Percentiles rank a stretch among this genome's conserved stretches.
phyloP scores from a whole-genome alignment of 176 grass and related monocot genomes.

The Oryza meyeriana region DNA sequence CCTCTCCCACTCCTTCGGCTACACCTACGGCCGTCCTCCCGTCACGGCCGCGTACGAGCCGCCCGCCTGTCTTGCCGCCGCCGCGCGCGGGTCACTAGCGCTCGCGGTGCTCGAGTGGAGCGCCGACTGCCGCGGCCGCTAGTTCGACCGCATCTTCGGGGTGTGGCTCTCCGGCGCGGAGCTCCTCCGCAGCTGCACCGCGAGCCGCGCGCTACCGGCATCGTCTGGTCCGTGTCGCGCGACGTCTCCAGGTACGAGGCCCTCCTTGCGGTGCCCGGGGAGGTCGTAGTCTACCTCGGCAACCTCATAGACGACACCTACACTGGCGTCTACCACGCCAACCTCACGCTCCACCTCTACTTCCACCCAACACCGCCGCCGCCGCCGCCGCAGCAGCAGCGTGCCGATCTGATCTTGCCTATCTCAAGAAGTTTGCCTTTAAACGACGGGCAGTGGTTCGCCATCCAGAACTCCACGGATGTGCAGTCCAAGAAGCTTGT shows the following conservation, averaged over 20 bases:
- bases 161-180: constrained; percentile 84
- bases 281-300: constrained; percentile 50
- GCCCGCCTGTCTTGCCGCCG: constrained; percentile 35
- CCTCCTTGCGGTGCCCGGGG: constrained; percentile 28
- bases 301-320: constrained; percentile 56
- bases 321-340: constrained; percentile 65
- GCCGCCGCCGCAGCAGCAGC: background rate
- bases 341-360: constrained; percentile 66
- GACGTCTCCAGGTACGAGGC: constrained; percentile 61
- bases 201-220: constrained; percentile 62
- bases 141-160: constrained; percentile 87
- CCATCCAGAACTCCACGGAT: constrained; percentile 36
- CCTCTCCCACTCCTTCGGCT: constrained; percentile 53
- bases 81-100: constrained; percentile 13
- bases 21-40: constrained; percentile 48
- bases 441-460: constrained; percentile 61
- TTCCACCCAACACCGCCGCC: background rate
- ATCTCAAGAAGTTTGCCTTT: constrained; percentile 52
- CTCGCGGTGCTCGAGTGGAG: constrained; percentile 63
- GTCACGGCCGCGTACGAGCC: constrained; percentile 46
- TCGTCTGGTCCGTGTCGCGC: constrained; percentile 67
- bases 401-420: constrained; percentile 54
- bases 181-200: constrained; percentile 76
- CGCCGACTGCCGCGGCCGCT: constrained; percentile 62
- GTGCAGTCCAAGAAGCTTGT: constrained; percentile 37